Evolutionary conservation across 805 yeast species (phyloP).

Genomic region (Tetrapisispora namnaoensis): DNA sequence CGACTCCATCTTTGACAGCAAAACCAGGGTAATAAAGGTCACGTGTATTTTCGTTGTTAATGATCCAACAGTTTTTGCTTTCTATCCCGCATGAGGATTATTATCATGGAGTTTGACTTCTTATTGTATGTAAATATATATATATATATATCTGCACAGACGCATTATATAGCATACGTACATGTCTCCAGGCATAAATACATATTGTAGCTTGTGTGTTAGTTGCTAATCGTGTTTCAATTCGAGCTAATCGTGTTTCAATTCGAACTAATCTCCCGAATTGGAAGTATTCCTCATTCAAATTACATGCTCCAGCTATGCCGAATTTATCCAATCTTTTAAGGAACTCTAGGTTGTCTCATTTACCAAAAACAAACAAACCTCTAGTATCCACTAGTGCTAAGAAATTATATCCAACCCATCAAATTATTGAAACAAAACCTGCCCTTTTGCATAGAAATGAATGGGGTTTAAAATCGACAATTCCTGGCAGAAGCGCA

Average conservation of each 20-base stretch:
- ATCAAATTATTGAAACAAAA: slow-evolving; percentile 63
- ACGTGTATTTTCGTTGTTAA: not conserved
- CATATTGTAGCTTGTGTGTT: no score
- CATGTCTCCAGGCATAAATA: no score
- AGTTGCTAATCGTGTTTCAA: no score
- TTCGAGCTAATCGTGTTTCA: no score
- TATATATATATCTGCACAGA: no score
- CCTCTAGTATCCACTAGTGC: slow-evolving; percentile 3
- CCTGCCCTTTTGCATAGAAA: slow-evolving; percentile 51
- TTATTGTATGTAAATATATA: no score
- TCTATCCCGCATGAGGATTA: no score
- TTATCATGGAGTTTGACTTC: no score
- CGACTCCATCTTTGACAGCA: no score
- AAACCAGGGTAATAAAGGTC: not conserved
- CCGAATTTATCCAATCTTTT: slow-evolving; percentile 14
- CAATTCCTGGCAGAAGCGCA: slow-evolving; percentile 54
- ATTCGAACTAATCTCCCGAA: no score
- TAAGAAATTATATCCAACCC: slow-evolving; percentile 40
- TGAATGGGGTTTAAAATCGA: slow-evolving; percentile 67
- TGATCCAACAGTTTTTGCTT: not conserved
- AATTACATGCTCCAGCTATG: not conserved
- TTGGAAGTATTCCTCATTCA: not conserved
- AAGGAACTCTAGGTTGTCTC: slow-evolving; percentile 28
- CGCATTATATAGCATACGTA: no score
- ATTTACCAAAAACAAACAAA: slow-evolving; percentile 21